Evolutionary conservation across 768 basidiomycete genomes (phyloP).

Genomic region (Pisolithus marmoratus): DNA sequence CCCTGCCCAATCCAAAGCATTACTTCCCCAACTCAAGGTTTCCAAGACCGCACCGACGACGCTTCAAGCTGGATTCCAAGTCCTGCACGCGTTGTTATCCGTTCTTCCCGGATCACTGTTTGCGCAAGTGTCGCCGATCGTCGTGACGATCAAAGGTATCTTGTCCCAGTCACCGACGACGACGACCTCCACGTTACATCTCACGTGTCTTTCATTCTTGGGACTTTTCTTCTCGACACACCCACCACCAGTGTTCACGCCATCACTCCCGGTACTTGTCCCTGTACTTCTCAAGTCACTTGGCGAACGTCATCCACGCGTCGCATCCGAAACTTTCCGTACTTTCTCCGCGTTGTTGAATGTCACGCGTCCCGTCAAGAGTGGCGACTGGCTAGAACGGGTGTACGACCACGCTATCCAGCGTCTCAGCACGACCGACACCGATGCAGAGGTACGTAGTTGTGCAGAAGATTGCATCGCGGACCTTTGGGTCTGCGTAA

Average conservation of each 20-base stretch:
- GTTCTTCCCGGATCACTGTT: slow-evolving; percentile 84
- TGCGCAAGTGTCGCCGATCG: slow-evolving; percentile 56
- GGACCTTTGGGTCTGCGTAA: slow-evolving; percentile 83
- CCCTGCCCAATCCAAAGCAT: slow-evolving; percentile 68
- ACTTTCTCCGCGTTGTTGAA: slow-evolving; percentile 80
- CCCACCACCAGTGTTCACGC: slow-evolving; percentile 51
- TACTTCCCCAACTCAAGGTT: slow-evolving; percentile 81
- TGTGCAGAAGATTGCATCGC: slow-evolving; percentile 80
- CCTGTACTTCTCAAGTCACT: slow-evolving; percentile 71
- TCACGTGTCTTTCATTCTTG: slow-evolving; percentile 82
- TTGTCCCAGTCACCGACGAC: slow-evolving; percentile 66
- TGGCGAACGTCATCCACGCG: slow-evolving; percentile 80
- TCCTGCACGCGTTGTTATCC: slow-evolving; percentile 68
- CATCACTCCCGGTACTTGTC: slow-evolving; percentile 60
- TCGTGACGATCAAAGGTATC: slow-evolving; percentile 57
- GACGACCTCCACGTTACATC: slow-evolving; percentile 75
- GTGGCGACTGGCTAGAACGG: slow-evolving; percentile 59
- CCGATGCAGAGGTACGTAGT: slow-evolving; percentile 85
- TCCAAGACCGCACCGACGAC: slow-evolving; percentile 72
- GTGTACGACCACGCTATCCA: slow-evolving; percentile 72
- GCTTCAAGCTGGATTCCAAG: slow-evolving; percentile 79
- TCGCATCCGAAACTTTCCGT: slow-evolving; percentile 83
- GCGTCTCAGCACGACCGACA: slow-evolving; percentile 72
- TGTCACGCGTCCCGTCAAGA: slow-evolving; percentile 63
- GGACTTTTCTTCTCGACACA: slow-evolving; percentile 70